These are phyloP conservation scores for Curvularia sp. DNA, from an alignment of 2,329 filamentous ascomycete genomes.

Conservation along the genomic window DNA sequence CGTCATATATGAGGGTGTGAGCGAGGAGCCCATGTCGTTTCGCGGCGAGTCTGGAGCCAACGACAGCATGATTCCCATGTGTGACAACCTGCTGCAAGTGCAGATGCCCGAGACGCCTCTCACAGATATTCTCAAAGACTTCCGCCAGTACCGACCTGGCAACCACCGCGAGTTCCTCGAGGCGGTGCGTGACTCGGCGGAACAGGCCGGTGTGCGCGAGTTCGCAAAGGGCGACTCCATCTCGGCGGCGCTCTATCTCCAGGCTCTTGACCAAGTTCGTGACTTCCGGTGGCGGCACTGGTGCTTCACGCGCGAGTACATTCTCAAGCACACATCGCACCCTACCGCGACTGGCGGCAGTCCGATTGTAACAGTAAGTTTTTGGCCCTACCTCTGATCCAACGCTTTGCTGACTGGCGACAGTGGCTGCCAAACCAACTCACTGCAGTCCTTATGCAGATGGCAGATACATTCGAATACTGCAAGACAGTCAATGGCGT, in stretches of 20 bases:
- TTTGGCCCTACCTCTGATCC: not conserved
- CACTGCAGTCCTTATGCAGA: slow-evolving; percentile 74
- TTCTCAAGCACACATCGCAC: slow-evolving; percentile 77
- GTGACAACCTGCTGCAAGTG: slow-evolving; percentile 86
- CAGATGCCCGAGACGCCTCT: slow-evolving; percentile 89
- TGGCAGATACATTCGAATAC: slow-evolving; percentile 65
- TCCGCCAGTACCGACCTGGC: slow-evolving; percentile 85
- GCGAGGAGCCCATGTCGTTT: slow-evolving; percentile 78
- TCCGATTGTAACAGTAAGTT: slow-evolving; percentile 73
- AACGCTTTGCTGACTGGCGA: slow-evolving; percentile 15
- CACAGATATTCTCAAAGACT: slow-evolving; percentile 86
- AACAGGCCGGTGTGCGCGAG: slow-evolving; percentile 62
- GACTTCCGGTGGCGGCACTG: slow-evolving; percentile 86
- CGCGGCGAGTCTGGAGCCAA: slow-evolving; percentile 93
- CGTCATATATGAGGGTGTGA: slow-evolving; percentile 86
- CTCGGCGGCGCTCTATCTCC: slow-evolving; percentile 56
- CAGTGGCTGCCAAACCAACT: slow-evolving; percentile 83
- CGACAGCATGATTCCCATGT: slow-evolving; percentile 89
- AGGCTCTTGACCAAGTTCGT: slow-evolving; percentile 73
- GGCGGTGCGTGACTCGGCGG: slow-evolving; percentile 66
- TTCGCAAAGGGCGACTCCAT: slow-evolving; percentile 71
- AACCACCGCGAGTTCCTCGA: slow-evolving; percentile 87
- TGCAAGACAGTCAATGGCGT: slow-evolving; percentile 58
- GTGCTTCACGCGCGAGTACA: slow-evolving; percentile 86
- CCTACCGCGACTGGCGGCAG: slow-evolving; percentile 81